These are phyloP conservation scores for Peziza echinospora DNA, from an alignment of 495 filamentous ascomycete species.

Conservation along the genomic window DNA sequence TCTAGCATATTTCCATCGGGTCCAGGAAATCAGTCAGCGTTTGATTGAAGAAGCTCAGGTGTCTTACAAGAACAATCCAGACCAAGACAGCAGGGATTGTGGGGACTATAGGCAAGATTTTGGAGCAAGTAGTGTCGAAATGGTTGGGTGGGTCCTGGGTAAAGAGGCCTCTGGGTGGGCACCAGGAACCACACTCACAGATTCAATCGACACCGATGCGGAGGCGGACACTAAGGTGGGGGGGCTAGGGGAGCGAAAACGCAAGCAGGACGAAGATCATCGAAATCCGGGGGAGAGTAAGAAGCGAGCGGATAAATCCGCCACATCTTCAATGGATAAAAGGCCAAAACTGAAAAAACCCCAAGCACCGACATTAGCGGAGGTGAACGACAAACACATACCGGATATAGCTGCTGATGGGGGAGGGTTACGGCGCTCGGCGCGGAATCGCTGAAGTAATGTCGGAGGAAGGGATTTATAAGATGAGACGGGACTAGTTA, in stretches of 20 bases:
- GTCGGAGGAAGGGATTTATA: too few relatives aligned
- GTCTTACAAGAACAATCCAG: neutral
- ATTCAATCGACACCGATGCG: neutral
- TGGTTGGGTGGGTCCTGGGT: slow-evolving; percentile 23
- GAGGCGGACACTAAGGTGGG: neutral
- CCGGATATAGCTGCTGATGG: too few relatives aligned
- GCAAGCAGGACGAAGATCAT: neutral
- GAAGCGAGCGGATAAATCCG: neutral
- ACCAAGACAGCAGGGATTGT: too few relatives aligned
- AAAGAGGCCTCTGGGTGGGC: slow-evolving; percentile 6
- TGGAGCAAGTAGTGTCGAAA: slow-evolving; percentile 20
- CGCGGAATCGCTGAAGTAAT: neutral
- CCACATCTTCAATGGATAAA: neutral
- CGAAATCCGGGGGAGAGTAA: neutral
- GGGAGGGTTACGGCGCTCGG: neutral
- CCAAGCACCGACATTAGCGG: neutral
- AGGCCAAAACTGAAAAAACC: neutral
- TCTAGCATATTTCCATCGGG: slow-evolving; percentile 16
- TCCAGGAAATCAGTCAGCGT: slow-evolving; percentile 17
- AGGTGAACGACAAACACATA: too few relatives aligned
- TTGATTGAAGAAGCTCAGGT: slow-evolving; percentile 4
- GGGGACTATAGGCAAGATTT: slow-evolving; percentile 6
- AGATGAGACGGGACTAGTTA: too few relatives aligned
- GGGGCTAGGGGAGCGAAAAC: neutral
- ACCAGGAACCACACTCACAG: neutral